Evolutionary conservation across 225 moss, liverwort and hornwort species (phyloP).

Genomic region (Sphagnum contortum): DNA sequence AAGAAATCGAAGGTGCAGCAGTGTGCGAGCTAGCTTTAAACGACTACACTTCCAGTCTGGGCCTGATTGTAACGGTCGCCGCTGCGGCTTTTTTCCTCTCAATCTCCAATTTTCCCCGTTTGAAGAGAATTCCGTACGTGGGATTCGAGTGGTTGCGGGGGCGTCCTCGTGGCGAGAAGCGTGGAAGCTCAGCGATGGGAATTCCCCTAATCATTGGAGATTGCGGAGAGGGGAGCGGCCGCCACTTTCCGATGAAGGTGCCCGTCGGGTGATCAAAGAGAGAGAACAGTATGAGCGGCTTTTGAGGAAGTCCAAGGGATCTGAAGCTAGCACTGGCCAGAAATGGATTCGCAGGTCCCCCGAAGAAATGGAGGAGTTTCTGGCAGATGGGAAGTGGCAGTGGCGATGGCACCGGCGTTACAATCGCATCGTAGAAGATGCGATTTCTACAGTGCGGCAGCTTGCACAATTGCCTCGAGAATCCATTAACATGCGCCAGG

Average conservation of each 20-base stretch:
- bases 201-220: slow-evolving; percentile 40
- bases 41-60: too few relatives aligned
- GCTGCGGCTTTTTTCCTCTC: neutral
- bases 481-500: slow-evolving; percentile 40
- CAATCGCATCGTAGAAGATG: slow-evolving; percentile 30
- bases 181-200: slow-evolving; percentile 47
- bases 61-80: too few relatives aligned
- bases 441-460: slow-evolving; percentile 32
- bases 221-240: slow-evolving; percentile 70
- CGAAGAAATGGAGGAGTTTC: slow-evolving; percentile 70
- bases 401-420: slow-evolving; percentile 66
- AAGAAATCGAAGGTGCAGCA: too few relatives aligned
- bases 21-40: too few relatives aligned
- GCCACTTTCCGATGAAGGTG: slow-evolving; percentile 81
- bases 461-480: slow-evolving; percentile 34
- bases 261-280: slow-evolving; percentile 81
- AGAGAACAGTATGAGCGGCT: slow-evolving; percentile 65
- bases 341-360: slow-evolving; percentile 88
- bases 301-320: slow-evolving; percentile 47
- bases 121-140: neutral
- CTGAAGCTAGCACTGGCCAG: slow-evolving; percentile 39
- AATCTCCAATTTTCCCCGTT: neutral
- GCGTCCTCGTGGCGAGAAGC: slow-evolving; percentile 43
- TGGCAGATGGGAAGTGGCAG: slow-evolving; percentile 89
- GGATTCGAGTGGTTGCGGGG: slow-evolving; percentile 4